Percentiles rank a stretch among this genome's conserved stretches.
phyloP scores from a whole-genome alignment of 2,329 filamentous ascomycete species.

The Cordyceps fumosorosea region DNA sequence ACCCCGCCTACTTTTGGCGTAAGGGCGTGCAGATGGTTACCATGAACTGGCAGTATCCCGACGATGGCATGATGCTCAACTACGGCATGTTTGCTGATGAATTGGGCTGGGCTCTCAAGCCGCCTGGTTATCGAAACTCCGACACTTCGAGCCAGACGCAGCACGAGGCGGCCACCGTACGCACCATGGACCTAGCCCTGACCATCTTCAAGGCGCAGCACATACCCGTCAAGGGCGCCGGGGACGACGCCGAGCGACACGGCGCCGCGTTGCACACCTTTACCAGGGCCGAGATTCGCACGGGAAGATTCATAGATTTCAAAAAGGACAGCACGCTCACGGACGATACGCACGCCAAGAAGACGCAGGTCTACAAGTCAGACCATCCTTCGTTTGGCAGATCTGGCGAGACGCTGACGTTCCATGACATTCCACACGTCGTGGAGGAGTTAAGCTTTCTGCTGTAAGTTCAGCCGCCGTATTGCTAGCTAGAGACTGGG shows the following conservation, averaged over 20 bases:
- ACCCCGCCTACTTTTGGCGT: slow-evolving; percentile 86
- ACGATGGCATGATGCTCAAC: slow-evolving; percentile 93
- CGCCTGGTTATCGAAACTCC: slow-evolving; percentile 59
- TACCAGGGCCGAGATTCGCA: slow-evolving; percentile 74
- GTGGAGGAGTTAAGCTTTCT: slow-evolving; percentile 67
- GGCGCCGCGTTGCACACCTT: slow-evolving; percentile 54
- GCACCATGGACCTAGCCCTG: slow-evolving; percentile 60
- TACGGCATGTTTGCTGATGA: slow-evolving; percentile 93
- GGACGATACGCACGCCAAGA: slow-evolving; percentile 54
- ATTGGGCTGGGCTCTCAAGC: slow-evolving; percentile 80
- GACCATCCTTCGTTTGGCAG: slow-evolving; percentile 58
- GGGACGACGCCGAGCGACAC: slow-evolving; percentile 23
- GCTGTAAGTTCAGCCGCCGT: slow-evolving; percentile 44
- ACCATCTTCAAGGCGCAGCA: slow-evolving; percentile 71
- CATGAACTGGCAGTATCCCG: slow-evolving; percentile 94
- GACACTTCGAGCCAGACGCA: slow-evolving; percentile 35
- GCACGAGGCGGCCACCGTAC: slow-evolving; percentile 39
- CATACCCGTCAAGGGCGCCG: slow-evolving; percentile 36
- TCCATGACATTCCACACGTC: slow-evolving; percentile 50
- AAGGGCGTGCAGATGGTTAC: slow-evolving; percentile 96
- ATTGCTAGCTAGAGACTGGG: background rate
- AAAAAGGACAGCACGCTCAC: slow-evolving; percentile 25
- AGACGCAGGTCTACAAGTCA: slow-evolving; percentile 48
- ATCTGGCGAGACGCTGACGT: slow-evolving; percentile 48
- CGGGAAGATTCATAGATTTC: slow-evolving; percentile 51